phyloP scores from a whole-genome alignment of 2,329 filamentous ascomycete species.

The Fusarium sp. region DNA sequence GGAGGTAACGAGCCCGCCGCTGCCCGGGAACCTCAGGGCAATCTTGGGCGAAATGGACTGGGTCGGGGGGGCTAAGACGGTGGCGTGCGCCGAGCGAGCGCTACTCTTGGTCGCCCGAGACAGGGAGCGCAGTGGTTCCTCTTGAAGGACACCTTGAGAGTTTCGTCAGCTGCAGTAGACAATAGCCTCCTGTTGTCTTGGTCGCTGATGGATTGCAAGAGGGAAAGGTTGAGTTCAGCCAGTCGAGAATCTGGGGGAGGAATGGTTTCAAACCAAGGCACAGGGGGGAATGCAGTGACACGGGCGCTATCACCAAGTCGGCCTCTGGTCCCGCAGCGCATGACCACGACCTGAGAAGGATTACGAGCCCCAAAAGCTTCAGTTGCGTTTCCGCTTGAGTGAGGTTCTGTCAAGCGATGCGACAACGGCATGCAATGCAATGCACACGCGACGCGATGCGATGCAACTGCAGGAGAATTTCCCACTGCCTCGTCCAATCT shows the following conservation, averaged over 20 bases:
- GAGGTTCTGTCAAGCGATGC: not conserved
- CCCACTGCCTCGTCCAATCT: too few species aligned
- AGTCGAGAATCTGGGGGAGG: conserved; percentile 29
- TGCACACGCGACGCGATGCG: conserved; percentile 8
- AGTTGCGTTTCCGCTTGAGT: conserved; percentile 11
- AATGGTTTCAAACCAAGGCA: conserved; percentile 28
- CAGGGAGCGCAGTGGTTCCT: not conserved
- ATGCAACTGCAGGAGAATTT: not conserved
- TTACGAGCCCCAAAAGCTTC: not conserved
- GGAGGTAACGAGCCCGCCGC: too few species aligned
- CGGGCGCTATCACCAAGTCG: conserved; percentile 19
- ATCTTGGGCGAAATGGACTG: conserved; percentile 2
- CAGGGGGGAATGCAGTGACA: conserved; percentile 8
- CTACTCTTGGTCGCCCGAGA: conserved; percentile 14
- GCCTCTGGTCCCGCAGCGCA: conserved; percentile 6
- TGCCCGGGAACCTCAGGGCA: not conserved
- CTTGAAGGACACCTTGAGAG: not conserved
- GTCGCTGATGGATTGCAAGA: conserved; percentile 17
- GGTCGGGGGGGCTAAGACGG: conserved; percentile 3
- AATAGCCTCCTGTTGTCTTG: too few species aligned
- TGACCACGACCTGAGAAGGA: conserved; percentile 11
- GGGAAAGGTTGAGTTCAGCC: not conserved
- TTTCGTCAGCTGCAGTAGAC: not conserved
- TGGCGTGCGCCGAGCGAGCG: conserved; percentile 6
- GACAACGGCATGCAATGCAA: conserved; percentile 21